Evolutionary conservation across 495 filamentous ascomycete species (phyloP).

Genomic region (Opeltia flavorubescens): DNA sequence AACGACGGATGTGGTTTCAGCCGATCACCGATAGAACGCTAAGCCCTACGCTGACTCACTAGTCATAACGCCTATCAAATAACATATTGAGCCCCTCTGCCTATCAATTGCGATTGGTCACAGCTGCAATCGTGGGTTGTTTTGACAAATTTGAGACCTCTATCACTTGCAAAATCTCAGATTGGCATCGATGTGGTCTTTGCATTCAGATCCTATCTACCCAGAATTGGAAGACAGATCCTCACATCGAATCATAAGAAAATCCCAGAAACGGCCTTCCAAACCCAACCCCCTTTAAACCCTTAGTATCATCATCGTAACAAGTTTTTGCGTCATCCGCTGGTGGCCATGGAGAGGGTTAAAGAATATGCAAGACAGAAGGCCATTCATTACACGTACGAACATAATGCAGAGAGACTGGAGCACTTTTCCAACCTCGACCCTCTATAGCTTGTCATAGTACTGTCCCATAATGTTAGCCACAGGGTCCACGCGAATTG

Average conservation of each 20-base stretch:
- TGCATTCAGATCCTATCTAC: background rate
- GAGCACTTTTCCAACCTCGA: background rate
- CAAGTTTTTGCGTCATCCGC: background rate
- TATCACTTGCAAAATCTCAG: too few relatives aligned
- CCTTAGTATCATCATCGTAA: background rate
- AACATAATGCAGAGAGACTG: background rate
- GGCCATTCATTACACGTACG: background rate
- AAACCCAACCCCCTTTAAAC: background rate
- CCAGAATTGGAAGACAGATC: background rate
- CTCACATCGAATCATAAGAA: background rate
- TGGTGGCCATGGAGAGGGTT: background rate
- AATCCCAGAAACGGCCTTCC: background rate
- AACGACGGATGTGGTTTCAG: too few relatives aligned
- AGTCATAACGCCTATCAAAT: too few relatives aligned
- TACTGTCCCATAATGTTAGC: conserved; percentile 59
- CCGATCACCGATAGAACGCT: too few relatives aligned
- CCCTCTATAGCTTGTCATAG: conserved; percentile 92
- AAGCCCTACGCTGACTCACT: too few relatives aligned
- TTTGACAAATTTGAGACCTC: too few relatives aligned
- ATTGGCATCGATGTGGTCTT: background rate
- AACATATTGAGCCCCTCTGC: too few relatives aligned
- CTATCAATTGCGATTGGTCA: too few relatives aligned
- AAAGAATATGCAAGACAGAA: background rate
- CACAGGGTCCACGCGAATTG: too few relatives aligned
- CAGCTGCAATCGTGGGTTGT: too few relatives aligned